A percentile compares a stretch with the other conserved stretches of the same genome.
These are phyloP conservation scores for Phialophora expanda DNA, from an alignment of 2,329 filamentous ascomycete genomes.

Conservation along the genomic window DNA sequence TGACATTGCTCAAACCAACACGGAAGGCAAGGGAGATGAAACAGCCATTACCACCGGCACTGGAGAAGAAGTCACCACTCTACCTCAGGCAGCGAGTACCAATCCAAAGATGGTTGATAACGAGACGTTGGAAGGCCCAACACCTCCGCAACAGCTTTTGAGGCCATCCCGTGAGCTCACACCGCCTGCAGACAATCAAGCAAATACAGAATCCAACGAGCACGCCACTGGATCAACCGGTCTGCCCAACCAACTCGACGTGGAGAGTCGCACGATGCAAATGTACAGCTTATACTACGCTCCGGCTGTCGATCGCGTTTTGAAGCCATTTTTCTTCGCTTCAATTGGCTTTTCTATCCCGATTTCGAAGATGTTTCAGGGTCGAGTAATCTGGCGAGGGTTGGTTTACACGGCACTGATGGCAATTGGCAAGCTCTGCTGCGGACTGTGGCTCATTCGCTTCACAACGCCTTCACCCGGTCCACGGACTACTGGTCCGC, in stretches of 20 bases:
- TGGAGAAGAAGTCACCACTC: too few relatives aligned
- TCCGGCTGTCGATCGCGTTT: constrained; percentile 55
- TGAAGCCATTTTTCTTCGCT: constrained; percentile 74
- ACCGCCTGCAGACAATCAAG: not conserved
- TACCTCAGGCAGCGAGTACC: too few relatives aligned
- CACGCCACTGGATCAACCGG: not conserved
- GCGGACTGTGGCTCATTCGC: constrained; percentile 64
- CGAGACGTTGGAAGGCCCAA: too few relatives aligned
- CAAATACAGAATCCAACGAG: not conserved
- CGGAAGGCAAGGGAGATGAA: not conserved
- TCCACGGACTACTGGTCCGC: not conserved
- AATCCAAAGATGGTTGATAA: not conserved
- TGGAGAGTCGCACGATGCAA: constrained; percentile 37
- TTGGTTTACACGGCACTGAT: constrained; percentile 75
- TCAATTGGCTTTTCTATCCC: constrained; percentile 80
- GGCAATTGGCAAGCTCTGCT: constrained; percentile 65
- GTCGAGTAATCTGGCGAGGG: constrained; percentile 71
- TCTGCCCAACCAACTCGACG: not conserved
- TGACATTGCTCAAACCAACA: too few relatives aligned
- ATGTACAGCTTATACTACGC: constrained; percentile 57
- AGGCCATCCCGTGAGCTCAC: constrained; percentile 6
- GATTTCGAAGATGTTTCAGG: constrained; percentile 70
- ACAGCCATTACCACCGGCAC: not conserved
- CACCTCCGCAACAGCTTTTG: not conserved
- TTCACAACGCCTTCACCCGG: constrained; percentile 36